A percentile compares a stretch with the other conserved stretches of the same genome.
phyloP scores from a whole-genome alignment of 73 alveolate species.

The Tetrahymena elliotti region DNA sequence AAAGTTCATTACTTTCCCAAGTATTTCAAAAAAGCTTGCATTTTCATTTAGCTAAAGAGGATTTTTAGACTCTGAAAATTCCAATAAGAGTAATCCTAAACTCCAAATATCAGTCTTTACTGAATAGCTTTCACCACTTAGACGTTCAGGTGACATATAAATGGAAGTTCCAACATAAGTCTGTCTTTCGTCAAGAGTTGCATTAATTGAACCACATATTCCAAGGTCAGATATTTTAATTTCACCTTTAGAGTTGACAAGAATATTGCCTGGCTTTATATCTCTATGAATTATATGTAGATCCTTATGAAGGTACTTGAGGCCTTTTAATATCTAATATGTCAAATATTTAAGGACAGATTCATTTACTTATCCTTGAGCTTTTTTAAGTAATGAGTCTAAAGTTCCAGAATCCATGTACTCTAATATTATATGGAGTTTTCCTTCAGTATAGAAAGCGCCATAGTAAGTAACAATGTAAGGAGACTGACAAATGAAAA shows the following conservation, averaged over 20 bases:
- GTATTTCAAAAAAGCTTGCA: slow-evolving; percentile 43
- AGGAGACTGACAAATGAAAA: slow-evolving; percentile 38
- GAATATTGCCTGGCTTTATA: slow-evolving; percentile 90
- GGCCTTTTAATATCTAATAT: slow-evolving; percentile 75
- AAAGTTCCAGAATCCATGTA: slow-evolving; percentile 92
- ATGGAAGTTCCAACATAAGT: slow-evolving; percentile 87
- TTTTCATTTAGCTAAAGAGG: slow-evolving; percentile 65
- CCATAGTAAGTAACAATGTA: slow-evolving; percentile 89
- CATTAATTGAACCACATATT: slow-evolving; percentile 69
- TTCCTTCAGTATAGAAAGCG: slow-evolving; percentile 90
- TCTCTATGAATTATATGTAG: slow-evolving; percentile 80
- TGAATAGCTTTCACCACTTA: slow-evolving; percentile 87
- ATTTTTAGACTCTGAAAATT: slow-evolving; percentile 79
- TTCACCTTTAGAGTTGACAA: slow-evolving; percentile 80
- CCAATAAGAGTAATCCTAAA: slow-evolving; percentile 80
- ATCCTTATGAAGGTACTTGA: slow-evolving; percentile 68
- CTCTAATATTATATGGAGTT: slow-evolving; percentile 80
- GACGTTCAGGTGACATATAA: slow-evolving; percentile 94
- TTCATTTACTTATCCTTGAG: slow-evolving; percentile 50
- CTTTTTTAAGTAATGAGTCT: slow-evolving; percentile 54
- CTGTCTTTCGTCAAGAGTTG: slow-evolving; percentile 61
- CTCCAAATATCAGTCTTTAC: slow-evolving; percentile 90
- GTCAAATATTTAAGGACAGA: slow-evolving; percentile 66
- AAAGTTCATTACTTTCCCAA: slow-evolving; percentile 62
- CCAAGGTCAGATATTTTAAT: slow-evolving; percentile 95